Conservation (phyloP, 176 grass and related monocot species). For the Carex scoparia region DNA sequence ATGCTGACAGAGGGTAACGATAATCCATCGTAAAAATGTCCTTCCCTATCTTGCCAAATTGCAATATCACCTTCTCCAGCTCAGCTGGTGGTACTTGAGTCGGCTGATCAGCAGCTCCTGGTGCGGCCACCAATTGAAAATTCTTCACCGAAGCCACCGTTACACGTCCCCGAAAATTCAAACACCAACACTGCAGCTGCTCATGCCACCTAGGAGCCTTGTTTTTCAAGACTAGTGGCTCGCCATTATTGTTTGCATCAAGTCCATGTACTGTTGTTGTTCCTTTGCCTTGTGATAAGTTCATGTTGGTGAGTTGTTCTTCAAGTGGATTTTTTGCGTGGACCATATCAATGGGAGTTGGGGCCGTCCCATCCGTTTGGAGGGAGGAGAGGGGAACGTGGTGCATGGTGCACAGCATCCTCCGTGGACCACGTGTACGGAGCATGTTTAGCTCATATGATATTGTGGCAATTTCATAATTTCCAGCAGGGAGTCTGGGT, state of each 20-base stretch:
- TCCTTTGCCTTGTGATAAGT: conserved; percentile 40
- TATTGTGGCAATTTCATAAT: conserved; percentile 73
- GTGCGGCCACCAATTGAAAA: conserved; percentile 76
- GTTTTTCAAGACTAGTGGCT: conserved; percentile 75
- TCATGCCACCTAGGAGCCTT: conserved; percentile 95
- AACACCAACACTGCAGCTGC: conserved; percentile 97
- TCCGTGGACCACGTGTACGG: conserved; percentile 85
- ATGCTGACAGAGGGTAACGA: conserved; percentile 77
- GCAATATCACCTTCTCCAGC: conserved; percentile 91
- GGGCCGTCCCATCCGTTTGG: conserved; percentile 56
- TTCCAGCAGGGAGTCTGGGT: conserved; percentile 72
- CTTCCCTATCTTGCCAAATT: conserved; percentile 97
- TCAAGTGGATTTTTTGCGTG: conserved; percentile 55
- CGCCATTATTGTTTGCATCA: conserved; percentile 9
- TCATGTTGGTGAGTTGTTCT: conserved; percentile 36
- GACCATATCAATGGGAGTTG: conserved; percentile 63
- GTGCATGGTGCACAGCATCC: conserved; percentile 94
- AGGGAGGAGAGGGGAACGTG: conserved; percentile 63
- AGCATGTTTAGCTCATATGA: conserved; percentile 92
- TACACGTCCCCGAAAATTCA: conserved; percentile 93
- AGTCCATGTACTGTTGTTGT: conserved; percentile 38
- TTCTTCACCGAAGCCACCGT: conserved; percentile 97
- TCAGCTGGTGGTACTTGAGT: conserved; percentile 42
- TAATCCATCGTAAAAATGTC: conserved; percentile 99
- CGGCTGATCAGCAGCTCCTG: conserved; percentile 46